Evolutionary conservation across 768 basidiomycete species (phyloP).

Genomic region (Rickenella mellea): DNA sequence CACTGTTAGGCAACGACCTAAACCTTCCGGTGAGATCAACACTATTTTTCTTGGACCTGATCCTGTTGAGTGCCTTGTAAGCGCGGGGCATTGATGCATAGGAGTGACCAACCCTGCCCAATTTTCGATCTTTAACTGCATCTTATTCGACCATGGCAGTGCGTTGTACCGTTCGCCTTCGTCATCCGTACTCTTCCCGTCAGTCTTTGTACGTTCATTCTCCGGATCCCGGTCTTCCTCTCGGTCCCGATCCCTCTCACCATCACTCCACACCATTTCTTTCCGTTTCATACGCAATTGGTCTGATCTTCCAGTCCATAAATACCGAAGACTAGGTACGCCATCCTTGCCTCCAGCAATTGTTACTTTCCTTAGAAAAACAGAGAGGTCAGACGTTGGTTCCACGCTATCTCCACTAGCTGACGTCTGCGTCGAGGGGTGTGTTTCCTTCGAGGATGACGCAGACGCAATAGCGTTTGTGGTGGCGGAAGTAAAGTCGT

Average conservation of each 20-base stretch:
- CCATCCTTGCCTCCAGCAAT: slow-evolving; percentile 22
- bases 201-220: slow-evolving; percentile 9
- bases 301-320: slow-evolving; percentile 25
- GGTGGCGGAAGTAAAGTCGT: slow-evolving; percentile 34
- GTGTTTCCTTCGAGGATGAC: slow-evolving; percentile 1
- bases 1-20: slow-evolving; percentile 25
- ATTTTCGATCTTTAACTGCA: slow-evolving; percentile 38
- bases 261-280: slow-evolving; percentile 15
- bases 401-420: slow-evolving; percentile 34
- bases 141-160: slow-evolving; percentile 30
- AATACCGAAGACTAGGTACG: slow-evolving; percentile 19
- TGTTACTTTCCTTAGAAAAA: slow-evolving; percentile 37
- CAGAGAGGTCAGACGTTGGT: slow-evolving; percentile 41
- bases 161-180: slow-evolving; percentile 21
- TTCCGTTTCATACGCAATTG: slow-evolving; percentile 18
- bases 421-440: slow-evolving; percentile 18
- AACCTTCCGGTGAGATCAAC: slow-evolving; percentile 17
- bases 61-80: no score
- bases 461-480: slow-evolving; percentile 13
- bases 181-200: slow-evolving; percentile 17
- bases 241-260: slow-evolving; percentile 17
- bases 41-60: slow-evolving; percentile 24
- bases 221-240: not conserved
- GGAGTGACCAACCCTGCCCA: slow-evolving; percentile 34
- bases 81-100: no score